A percentile compares a stretch with the other conserved stretches of the same genome.
Evolutionary conservation across 2,329 filamentous ascomycete species (phyloP).

Genomic region (Davidsoniella eucalypti): DNA sequence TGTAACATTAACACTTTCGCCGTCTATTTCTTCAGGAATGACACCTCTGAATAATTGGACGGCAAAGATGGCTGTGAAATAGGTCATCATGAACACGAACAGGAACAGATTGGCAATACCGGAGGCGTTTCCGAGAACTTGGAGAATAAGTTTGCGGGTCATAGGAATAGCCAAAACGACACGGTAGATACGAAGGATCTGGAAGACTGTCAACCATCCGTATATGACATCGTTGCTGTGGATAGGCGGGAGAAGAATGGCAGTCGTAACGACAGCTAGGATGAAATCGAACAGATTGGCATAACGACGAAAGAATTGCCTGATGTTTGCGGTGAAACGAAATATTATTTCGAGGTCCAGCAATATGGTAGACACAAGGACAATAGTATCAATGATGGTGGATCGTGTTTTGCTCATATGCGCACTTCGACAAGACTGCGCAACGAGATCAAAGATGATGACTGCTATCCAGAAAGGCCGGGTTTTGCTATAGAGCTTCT

Average conservation of each 20-base stretch:
- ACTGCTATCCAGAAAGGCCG: slow-evolving; percentile 62
- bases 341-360: slow-evolving; percentile 70
- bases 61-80: slow-evolving; percentile 83
- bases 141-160: slow-evolving; percentile 68
- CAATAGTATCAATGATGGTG: slow-evolving; percentile 52
- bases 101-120: slow-evolving; percentile 91
- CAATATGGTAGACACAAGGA: slow-evolving; percentile 60
- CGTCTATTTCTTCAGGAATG: slow-evolving; percentile 49
- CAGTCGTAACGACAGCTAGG: slow-evolving; percentile 62
- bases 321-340: slow-evolving; percentile 64
- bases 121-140: slow-evolving; percentile 78
- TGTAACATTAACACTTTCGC: slow-evolving; percentile 49
- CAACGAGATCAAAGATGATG: slow-evolving; percentile 66
- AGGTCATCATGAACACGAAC: slow-evolving; percentile 92
- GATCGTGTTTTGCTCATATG: slow-evolving; percentile 48
- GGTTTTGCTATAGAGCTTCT: slow-evolving; percentile 58
- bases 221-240: slow-evolving; percentile 55
- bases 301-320: slow-evolving; percentile 56
- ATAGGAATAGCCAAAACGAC: slow-evolving; percentile 79
- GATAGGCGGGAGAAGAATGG: slow-evolving; percentile 76
- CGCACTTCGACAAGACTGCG: slow-evolving; percentile 62
- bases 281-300: slow-evolving; percentile 67
- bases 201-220: slow-evolving; percentile 80
- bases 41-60: slow-evolving; percentile 84
- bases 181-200: slow-evolving; percentile 82